phyloP scores from a whole-genome alignment of 495 filamentous ascomycete species.

The Talaromyces liani region DNA sequence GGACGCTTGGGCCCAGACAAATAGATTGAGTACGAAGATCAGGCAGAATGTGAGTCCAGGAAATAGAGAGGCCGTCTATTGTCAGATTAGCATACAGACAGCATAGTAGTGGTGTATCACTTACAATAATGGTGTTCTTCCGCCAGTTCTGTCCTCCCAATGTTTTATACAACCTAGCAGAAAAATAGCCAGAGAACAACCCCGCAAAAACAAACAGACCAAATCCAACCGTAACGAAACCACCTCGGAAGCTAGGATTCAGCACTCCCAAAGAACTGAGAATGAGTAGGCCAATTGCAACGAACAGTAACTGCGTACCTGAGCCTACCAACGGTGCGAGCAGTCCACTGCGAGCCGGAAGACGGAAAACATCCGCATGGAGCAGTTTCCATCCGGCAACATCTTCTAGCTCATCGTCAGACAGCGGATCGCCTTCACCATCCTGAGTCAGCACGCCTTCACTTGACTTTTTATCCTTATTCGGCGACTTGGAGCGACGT shows the following conservation, averaged over 20 bases:
- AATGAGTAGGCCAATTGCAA: conserved; percentile 70
- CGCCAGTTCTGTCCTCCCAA: conserved; percentile 76
- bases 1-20: conserved; percentile 90
- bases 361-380: conserved; percentile 90
- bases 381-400: conserved; percentile 89
- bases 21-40: conserved; percentile 81
- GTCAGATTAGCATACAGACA: conserved; percentile 16
- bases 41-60: conserved; percentile 75
- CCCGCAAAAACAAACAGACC: conserved; percentile 87
- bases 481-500: conserved; percentile 40
- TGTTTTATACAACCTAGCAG: conserved; percentile 74
- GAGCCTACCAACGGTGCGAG: conserved; percentile 84
- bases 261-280: conserved; percentile 76
- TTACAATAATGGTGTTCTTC: conserved; percentile 67
- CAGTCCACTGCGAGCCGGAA: conserved; percentile 65
- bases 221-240: conserved; percentile 81
- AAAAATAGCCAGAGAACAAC: conserved; percentile 89
- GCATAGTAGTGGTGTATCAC: conserved; percentile 7
- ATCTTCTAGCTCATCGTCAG: conserved; percentile 82
- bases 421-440: conserved; percentile 53
- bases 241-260: conserved; percentile 88
- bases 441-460: conserved; percentile 62
- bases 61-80: conserved; percentile 67
- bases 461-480: conserved; percentile 39
- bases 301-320: conserved; percentile 84